phyloP scores from a whole-genome alignment of 1,139 yeast species.

The Blastobotrys raffinosifermentans region DNA sequence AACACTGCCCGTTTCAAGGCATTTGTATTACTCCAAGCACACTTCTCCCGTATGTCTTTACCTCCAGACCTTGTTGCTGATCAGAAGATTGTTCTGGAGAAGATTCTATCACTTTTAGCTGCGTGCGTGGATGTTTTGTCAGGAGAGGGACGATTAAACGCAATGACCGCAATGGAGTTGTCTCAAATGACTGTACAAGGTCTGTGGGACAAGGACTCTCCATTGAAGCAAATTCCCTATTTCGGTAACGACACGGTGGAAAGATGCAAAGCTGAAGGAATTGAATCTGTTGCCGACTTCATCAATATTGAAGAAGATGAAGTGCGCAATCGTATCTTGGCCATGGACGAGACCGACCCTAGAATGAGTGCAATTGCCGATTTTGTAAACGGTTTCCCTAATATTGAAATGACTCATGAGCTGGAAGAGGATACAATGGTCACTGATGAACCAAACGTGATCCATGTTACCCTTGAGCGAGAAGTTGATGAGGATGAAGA shows the following conservation, averaged over 20 bases:
- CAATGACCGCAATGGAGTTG: conserved; percentile 79
- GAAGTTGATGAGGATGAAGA: conserved; percentile 58
- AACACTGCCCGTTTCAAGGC: conserved; percentile 63
- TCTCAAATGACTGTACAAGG: conserved; percentile 88
- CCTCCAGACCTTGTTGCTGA: conserved; percentile 59
- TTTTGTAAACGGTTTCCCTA: conserved; percentile 87
- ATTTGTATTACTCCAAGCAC: conserved; percentile 73
- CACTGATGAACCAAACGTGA: conserved; percentile 42
- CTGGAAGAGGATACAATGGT: conserved; percentile 39
- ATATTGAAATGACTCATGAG: conserved; percentile 58
- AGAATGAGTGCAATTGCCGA: conserved; percentile 63
- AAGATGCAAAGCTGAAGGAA: conserved; percentile 47
- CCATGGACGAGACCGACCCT: conserved; percentile 41
- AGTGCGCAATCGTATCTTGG: conserved; percentile 56
- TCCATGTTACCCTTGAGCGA: conserved; percentile 54
- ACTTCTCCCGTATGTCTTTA: conserved; percentile 59
- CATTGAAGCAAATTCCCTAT: conserved; percentile 77
- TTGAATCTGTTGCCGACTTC: conserved; percentile 74
- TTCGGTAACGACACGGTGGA: conserved; percentile 49
- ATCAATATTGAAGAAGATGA: conserved; percentile 79
- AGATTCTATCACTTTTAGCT: conserved; percentile 47
- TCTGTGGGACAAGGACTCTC: conserved; percentile 74
- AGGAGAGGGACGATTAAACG: conserved; percentile 73
- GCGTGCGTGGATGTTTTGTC: conserved; percentile 74
- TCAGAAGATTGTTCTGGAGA: conserved; percentile 46